Percentiles rank a stretch among this genome's conserved stretches.
These are phyloP conservation scores for Auricularia sp. DNA, from an alignment of 768 basidiomycete species.

Conservation along the genomic window DNA sequence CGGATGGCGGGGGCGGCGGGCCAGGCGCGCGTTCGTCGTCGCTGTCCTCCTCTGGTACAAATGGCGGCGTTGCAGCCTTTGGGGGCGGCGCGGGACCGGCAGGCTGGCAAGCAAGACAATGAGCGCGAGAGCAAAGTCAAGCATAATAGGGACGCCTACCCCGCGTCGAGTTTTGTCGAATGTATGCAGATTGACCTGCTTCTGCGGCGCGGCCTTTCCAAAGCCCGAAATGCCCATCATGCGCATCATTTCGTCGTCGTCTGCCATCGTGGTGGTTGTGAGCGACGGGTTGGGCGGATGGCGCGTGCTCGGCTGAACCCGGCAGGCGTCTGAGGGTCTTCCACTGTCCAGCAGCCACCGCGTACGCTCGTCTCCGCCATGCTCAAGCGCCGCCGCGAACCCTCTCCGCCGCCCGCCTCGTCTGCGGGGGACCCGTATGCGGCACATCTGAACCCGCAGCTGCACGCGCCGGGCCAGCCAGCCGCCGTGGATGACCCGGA, in stretches of 20 bases:
- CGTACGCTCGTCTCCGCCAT: background rate
- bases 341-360: background rate
- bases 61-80: slow-evolving; percentile 6
- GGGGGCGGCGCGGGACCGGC: slow-evolving; percentile 3
- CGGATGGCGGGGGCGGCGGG: slow-evolving; percentile 17
- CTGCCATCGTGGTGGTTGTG: slow-evolving; percentile 29
- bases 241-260: slow-evolving; percentile 56
- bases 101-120: background rate
- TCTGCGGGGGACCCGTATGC: background rate
- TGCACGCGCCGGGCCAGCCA: background rate
- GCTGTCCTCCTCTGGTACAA: slow-evolving; percentile 6
- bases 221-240: slow-evolving; percentile 81
- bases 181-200: slow-evolving; percentile 58
- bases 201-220: slow-evolving; percentile 61
- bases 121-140: slow-evolving; percentile 1
- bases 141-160: background rate
- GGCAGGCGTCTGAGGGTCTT: background rate
- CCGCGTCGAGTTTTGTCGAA: slow-evolving; percentile 65
- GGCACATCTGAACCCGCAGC: background rate
- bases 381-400: slow-evolving; percentile 1
- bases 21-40: slow-evolving; percentile 20
- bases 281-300: too few relatives aligned
- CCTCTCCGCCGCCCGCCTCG: background rate
- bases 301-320: background rate
- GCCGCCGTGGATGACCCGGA: background rate